phyloP scores from a whole-genome alignment of 169 alveolate genomes.

The Amoebophrya sp. region DNA sequence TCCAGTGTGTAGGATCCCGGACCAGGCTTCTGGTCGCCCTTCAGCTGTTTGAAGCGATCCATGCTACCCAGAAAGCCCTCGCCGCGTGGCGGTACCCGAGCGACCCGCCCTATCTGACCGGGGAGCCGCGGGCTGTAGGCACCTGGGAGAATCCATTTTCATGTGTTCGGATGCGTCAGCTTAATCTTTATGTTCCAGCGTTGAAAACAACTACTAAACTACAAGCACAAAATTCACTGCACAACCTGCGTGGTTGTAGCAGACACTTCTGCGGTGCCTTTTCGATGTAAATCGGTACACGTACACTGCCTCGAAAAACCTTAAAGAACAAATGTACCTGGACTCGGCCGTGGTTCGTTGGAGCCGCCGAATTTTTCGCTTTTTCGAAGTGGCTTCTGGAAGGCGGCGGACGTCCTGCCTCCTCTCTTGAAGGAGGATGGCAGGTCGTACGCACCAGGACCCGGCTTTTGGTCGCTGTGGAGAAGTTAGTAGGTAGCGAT shows the following conservation, averaged over 20 bases:
- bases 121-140: background rate
- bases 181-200: too few relatives aligned
- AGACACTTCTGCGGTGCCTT: too few relatives aligned
- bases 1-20: background rate
- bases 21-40: background rate
- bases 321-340: too few relatives aligned
- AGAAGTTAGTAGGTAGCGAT: too few relatives aligned
- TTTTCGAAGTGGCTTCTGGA: conserved; percentile 16
- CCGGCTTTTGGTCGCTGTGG: background rate
- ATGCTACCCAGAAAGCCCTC: conserved; percentile 14
- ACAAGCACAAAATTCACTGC: too few relatives aligned
- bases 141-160: too few relatives aligned
- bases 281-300: too few relatives aligned
- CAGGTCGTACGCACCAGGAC: background rate
- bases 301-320: too few relatives aligned
- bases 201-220: too few relatives aligned
- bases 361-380: background rate
- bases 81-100: background rate
- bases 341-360: too few relatives aligned
- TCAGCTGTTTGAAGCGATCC: background rate
- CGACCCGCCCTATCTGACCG: background rate
- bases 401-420: background rate
- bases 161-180: too few relatives aligned
- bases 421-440: background rate
- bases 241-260: too few relatives aligned